Base-by-base conservation (phyloP, 2,329 filamentous ascomycete genomes). In the Neoarthrinium moseri region DNA sequence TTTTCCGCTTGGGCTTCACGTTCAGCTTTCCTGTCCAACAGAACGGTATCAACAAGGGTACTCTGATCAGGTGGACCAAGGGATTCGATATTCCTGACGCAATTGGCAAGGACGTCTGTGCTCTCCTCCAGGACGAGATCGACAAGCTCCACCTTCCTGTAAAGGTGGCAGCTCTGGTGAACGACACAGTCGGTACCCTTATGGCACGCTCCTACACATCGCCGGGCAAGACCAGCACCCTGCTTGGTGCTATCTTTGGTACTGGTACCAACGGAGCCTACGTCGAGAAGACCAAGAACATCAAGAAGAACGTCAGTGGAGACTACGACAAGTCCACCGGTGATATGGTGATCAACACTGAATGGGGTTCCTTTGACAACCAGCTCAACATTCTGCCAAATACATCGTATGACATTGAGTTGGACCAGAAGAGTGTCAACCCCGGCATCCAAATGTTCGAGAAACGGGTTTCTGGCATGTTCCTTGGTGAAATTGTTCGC, bases 341-440 rank as follows among this genome's bases (percentile, higher is more conserved):
- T 43, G 83, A 95, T 57, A 99, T 99, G 94, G 90, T 99, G 48
- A 81, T 99, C 70, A 99, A 99, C 71, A 92, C 89, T 1, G 94
- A 99, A 71, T 99, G 94, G 94, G 94, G 94, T 51, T 95, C 90
- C 47, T 99, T 99, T 61, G 94, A 99, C 70, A 97, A 97, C 71
- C 81, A 87, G 57, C 82, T 97, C 54, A 89, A 86, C 56, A 87
- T 95, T 17, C 77, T 99, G 32, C 94, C 92, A 36, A 86, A 84
- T 58, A 97, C 92, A 0, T 73, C 81, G 0, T 97, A 90, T 71
- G 94, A 99, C 63, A 71, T 75, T 40, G 78, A 83, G 47, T 77
- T 99, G 20, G 92, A 99, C 67, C 72, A 74, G 46, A 82, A 86
- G 49, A 94, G 86, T 54, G 83, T 89, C 57, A 97, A 99, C 68